phyloP scores from a whole-genome alignment of 2,329 filamentous ascomycete genomes.

The Xylariaceae sp. region DNA sequence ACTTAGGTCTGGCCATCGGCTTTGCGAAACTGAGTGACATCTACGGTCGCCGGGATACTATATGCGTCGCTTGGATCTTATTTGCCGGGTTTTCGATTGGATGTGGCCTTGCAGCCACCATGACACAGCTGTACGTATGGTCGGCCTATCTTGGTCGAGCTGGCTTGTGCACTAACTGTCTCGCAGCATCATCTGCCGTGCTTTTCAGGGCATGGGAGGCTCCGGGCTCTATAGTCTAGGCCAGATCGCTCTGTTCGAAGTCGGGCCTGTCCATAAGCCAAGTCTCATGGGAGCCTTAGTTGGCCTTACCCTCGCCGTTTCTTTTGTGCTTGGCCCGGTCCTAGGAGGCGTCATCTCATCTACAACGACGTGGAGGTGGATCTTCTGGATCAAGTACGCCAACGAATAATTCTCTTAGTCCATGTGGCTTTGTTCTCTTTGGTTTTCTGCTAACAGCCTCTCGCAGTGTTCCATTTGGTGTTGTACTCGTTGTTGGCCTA shows the following conservation, averaged over 20 bases:
- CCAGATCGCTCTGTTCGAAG: conserved; percentile 62
- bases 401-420: background rate
- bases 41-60: conserved; percentile 58
- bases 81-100: conserved; percentile 63
- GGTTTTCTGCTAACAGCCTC: conserved; percentile 23
- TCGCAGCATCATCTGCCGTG: conserved; percentile 61
- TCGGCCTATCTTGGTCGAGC: background rate
- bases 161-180: background rate
- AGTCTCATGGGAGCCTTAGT: conserved; percentile 61
- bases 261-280: conserved; percentile 59
- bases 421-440: background rate
- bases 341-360: conserved; percentile 62
- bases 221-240: conserved; percentile 67
- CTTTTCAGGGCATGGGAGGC: conserved; percentile 65
- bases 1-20: conserved; percentile 63
- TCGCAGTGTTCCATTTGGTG: conserved; percentile 55
- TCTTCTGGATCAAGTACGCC: conserved; percentile 67
- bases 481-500: conserved; percentile 53
- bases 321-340: conserved; percentile 64
- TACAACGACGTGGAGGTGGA: conserved; percentile 61
- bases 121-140: conserved; percentile 55
- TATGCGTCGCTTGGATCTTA: conserved; percentile 58
- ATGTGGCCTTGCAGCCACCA: conserved; percentile 56
- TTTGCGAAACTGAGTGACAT: conserved; percentile 66
- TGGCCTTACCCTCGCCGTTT: conserved; percentile 60